A percentile compares a stretch with the other conserved stretches of the same genome.
Evolutionary conservation across 495 filamentous ascomycete genomes (phyloP).

Genomic region (Niebla homalea): DNA sequence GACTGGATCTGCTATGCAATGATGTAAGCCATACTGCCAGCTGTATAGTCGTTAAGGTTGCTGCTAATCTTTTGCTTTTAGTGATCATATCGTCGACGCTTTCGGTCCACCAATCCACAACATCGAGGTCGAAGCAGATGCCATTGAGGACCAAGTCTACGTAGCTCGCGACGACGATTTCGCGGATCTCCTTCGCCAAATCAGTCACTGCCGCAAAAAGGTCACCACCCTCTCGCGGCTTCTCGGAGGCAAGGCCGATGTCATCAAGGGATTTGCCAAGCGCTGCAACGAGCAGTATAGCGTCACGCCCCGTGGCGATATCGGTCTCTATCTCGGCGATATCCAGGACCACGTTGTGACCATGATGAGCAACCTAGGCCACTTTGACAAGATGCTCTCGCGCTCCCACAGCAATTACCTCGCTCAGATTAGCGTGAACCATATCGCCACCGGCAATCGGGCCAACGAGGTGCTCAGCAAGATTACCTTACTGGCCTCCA

Average conservation of each 20-base stretch:
- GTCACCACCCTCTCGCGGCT: conserved; percentile 89
- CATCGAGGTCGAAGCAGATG: conserved; percentile 77
- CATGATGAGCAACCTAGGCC: conserved; percentile 90
- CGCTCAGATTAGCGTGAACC: conserved; percentile 85
- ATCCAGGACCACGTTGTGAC: conserved; percentile 99
- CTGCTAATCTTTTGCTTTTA: conserved; percentile 23
- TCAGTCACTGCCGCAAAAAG: conserved; percentile 82
- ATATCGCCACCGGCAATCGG: conserved; percentile 64
- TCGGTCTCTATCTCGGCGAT: conserved; percentile 89
- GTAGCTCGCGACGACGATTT: conserved; percentile 81
- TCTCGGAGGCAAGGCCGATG: conserved; percentile 90
- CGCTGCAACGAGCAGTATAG: conserved; percentile 94
- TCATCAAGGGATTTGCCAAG: conserved; percentile 93
- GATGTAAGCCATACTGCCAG: conserved; percentile 49
- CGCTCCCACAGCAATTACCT: conserved; percentile 94
- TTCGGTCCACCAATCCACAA: conserved; percentile 81
- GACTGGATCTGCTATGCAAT: conserved; percentile 99
- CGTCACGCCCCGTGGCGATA: conserved; percentile 86
- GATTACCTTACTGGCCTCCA: conserved; percentile 88
- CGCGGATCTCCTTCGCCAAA: conserved; percentile 68
- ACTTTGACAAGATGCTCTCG: conserved; percentile 95
- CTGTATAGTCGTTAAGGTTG: neutral
- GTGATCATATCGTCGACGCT: conserved; percentile 89
- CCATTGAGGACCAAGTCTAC: conserved; percentile 90
- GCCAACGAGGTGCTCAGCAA: conserved; percentile 81